Evolutionary conservation across 441 rosid species (phyloP).

Genomic region (Croton setiger): DNA sequence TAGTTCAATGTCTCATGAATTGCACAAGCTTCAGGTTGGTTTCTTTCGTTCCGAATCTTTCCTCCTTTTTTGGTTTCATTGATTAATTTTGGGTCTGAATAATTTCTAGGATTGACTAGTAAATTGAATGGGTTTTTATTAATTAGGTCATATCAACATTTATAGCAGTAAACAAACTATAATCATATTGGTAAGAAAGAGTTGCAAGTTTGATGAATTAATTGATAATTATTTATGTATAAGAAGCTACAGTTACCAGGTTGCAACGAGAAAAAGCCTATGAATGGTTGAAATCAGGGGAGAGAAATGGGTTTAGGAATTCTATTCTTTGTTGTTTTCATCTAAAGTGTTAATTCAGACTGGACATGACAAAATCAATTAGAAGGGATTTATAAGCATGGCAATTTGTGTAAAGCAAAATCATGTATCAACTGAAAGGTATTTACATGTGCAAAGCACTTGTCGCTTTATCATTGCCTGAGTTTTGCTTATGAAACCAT

Average conservation of each 20-base stretch:
- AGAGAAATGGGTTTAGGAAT: background rate
- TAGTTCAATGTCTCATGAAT: constrained; percentile 48
- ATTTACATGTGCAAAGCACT: background rate
- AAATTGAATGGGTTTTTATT: background rate
- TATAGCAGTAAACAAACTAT: no score
- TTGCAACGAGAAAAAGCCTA: background rate
- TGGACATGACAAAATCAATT: background rate
- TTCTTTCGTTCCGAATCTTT: background rate
- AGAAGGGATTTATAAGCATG: background rate
- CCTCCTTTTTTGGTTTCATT: no score
- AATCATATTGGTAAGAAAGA: background rate
- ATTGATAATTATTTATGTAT: no score
- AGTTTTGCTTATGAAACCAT: background rate
- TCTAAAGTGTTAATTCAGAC: background rate
- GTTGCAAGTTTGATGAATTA: background rate
- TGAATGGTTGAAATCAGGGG: background rate
- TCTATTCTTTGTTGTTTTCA: background rate
- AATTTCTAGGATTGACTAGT: background rate
- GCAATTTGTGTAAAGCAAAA: background rate
- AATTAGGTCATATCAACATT: background rate
- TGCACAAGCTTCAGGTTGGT: constrained; percentile 60
- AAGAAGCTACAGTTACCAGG: no score
- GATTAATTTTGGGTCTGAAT: background rate
- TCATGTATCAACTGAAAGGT: background rate
- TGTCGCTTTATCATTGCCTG: background rate